A percentile compares a stretch with the other conserved stretches of the same genome.
phyloP scores from a whole-genome alignment of 2,329 filamentous ascomycete species.

The Samsoniella hepiali region DNA sequence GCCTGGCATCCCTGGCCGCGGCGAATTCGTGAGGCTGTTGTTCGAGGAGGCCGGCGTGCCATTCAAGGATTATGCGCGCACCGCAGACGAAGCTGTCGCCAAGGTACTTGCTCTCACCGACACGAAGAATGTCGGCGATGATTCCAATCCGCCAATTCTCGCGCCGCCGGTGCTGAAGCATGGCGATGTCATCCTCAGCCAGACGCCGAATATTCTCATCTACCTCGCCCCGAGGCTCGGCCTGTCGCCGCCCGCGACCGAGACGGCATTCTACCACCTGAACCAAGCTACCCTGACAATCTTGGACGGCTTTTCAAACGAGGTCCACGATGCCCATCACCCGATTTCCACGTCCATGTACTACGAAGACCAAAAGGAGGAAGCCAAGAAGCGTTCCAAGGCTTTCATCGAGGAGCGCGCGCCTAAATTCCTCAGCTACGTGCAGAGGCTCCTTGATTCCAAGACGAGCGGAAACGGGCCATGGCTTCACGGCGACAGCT shows the following conservation, averaged over 20 bases:
- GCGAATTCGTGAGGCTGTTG: constrained; percentile 68
- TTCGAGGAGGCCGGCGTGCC: constrained; percentile 65
- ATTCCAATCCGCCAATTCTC: constrained; percentile 60
- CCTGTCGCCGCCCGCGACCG: constrained; percentile 44
- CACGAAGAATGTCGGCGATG: constrained; percentile 44
- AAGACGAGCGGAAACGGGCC: constrained; percentile 56
- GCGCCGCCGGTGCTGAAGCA: constrained; percentile 66
- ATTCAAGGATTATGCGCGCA: constrained; percentile 56
- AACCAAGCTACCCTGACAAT: constrained; percentile 66
- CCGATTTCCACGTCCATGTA: constrained; percentile 57
- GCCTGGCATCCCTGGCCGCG: constrained; percentile 68
- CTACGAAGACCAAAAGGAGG: constrained; percentile 74
- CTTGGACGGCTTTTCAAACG: constrained; percentile 66
- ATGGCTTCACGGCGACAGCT: constrained; percentile 61
- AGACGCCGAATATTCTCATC: constrained; percentile 69
- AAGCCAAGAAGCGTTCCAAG: constrained; percentile 54
- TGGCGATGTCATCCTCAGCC: constrained; percentile 59
- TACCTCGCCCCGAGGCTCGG: constrained; percentile 64
- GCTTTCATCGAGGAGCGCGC: constrained; percentile 60
- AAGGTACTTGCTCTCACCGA: constrained; percentile 48
- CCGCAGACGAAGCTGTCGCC: constrained; percentile 45
- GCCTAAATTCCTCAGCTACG: constrained; percentile 70
- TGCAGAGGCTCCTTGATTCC: constrained; percentile 60
- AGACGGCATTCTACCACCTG: constrained; percentile 53
- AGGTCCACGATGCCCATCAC: constrained; percentile 74